Base-by-base conservation (phyloP, 2,329 filamentous ascomycete species). In the Rachicladosporium sp. region DNA sequence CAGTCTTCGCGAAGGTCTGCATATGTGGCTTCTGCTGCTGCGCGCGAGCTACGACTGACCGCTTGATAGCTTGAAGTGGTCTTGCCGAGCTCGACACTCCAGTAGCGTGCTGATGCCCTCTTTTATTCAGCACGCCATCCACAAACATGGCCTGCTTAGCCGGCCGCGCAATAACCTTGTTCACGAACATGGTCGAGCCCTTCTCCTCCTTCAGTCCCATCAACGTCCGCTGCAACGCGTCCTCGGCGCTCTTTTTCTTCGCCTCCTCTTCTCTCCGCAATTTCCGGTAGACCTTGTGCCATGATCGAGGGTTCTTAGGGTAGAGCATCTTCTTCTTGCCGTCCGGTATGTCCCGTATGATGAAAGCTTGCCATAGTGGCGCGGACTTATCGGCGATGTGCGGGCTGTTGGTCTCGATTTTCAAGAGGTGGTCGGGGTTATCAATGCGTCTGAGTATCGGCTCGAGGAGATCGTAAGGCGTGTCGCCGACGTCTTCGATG, bases 281-380 rank as follows among this genome's bases (percentile, higher is more conserved):
- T 45, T 66, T 66, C 11, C 55, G 66, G 63, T 93, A 95, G 10
- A 93, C 70, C 40, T 80, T 76, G 56, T 80, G 76, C 87, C 87
- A 95, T 43, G 76, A 77, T 29, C 67, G 67, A 0, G 80, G 75
- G 46, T 84, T 71, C 40, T 70, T 69, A 0, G 83, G 82, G 15
- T 75, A 66, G 49, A 78, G 74, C 19, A 75, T 73, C 54, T 81
- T 76, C 34, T 66, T 64, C 32, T 78, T 68, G 59, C 77, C 80
- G 41, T 74, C 65, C 2, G 78, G 77, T 45, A 94, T 83, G 52
- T 94, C 78, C 35, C 78, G 75, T 37, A 75, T 73, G 59, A 96
- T 91, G 53, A 95, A 74, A 21, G 74, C 72, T 32, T 76, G 63
- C 89, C 89, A 95, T 45, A 89, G 66, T 50, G 87, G 81, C 12